Conservation (phyloP, 192 early-diverging fungal species). For the Dissophora globulifera region DNA sequence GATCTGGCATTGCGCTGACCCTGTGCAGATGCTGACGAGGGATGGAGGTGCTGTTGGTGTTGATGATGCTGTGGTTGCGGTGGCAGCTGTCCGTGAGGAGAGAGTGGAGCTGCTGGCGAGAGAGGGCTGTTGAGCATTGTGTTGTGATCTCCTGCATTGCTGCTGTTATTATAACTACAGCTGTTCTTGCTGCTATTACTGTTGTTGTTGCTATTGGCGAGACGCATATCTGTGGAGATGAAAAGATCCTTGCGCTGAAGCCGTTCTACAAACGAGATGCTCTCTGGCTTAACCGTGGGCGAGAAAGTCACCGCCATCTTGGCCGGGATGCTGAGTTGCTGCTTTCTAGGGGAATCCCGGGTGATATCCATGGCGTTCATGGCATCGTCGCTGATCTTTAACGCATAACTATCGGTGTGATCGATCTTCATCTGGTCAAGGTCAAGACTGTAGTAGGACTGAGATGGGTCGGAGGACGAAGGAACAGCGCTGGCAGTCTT, state of each 20-base stretch:
- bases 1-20: neutral
- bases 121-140: neutral
- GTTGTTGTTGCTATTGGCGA: neutral
- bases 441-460: constrained; percentile 5
- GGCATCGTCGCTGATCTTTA: constrained; percentile 10
- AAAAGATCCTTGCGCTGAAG: constrained; percentile 24
- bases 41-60: constrained; percentile 6
- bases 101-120: neutral
- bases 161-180: too few relatives aligned
- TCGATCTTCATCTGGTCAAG: neutral
- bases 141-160: neutral
- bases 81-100: neutral
- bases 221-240: constrained; percentile 16
- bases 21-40: neutral
- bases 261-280: neutral
- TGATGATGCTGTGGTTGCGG: neutral
- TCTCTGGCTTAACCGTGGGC: neutral
- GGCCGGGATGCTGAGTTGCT: neutral
- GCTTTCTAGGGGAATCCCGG: neutral
- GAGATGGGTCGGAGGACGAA: constrained; percentile 4
- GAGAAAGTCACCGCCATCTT: neutral
- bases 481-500: constrained; percentile 4
- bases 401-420: neutral
- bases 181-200: too few relatives aligned
- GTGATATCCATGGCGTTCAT: constrained; percentile 10